phyloP scores from a whole-genome alignment of 2,329 filamentous ascomycete species.

The Botrytis fabae region DNA sequence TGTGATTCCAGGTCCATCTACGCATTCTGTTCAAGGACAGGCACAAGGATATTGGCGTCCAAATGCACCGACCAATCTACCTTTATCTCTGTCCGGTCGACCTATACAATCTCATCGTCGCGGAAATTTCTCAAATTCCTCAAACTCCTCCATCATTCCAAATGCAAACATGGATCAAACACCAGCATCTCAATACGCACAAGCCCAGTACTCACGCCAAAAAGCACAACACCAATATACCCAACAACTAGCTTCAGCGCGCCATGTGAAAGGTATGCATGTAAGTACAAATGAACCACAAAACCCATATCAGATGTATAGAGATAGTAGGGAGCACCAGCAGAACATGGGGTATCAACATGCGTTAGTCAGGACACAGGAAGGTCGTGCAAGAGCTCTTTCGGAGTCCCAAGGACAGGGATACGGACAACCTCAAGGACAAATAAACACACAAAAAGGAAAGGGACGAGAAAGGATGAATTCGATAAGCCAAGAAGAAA shows the following conservation, averaged over 20 bases:
- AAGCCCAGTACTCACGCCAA: not conserved
- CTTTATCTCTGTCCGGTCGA: not conserved
- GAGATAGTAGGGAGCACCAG: not conserved
- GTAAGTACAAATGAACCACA: not conserved
- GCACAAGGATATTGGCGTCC: not conserved
- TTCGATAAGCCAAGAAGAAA: not conserved
- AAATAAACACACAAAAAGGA: not conserved
- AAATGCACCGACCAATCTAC: not conserved
- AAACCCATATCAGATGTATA: slow-evolving; percentile 7
- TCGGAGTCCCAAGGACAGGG: not conserved
- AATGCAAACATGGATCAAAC: not conserved
- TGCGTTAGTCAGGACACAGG: not conserved
- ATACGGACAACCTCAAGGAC: not conserved
- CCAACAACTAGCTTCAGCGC: not conserved
- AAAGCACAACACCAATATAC: not conserved
- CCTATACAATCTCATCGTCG: not conserved
- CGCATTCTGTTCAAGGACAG: not conserved
- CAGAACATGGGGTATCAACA: slow-evolving; percentile 10
- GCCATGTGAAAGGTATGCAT: not conserved
- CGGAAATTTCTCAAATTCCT: not conserved
- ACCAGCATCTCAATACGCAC: not conserved
- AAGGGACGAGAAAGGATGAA: not conserved
- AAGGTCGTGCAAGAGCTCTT: not conserved
- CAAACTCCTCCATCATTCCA: not conserved
- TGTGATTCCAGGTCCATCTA: not conserved